A percentile compares a stretch with the other conserved stretches of the same genome.
Conservation (phyloP, 805 yeast genomes). For the Kluyveromyces starmeri region DNA sequence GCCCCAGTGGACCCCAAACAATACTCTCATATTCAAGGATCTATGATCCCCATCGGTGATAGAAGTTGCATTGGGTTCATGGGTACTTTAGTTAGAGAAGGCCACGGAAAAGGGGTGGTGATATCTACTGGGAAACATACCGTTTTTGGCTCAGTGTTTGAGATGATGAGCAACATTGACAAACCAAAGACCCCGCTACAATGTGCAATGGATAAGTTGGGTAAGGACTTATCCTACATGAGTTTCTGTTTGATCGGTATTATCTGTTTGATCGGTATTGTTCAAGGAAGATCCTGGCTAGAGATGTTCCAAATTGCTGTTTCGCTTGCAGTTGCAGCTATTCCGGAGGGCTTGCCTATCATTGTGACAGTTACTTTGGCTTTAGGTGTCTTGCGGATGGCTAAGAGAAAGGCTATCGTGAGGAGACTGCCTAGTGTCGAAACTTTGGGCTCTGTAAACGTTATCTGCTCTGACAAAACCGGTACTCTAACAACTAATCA, state of each 20-base stretch:
- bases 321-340: constrained; percentile 96
- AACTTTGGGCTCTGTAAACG: constrained; percentile 89
- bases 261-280: constrained; percentile 82
- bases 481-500: constrained; percentile 86
- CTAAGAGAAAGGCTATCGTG: constrained; percentile 86
- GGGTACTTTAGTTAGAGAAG: constrained; percentile 97
- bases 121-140: constrained; percentile 84
- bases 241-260: constrained; percentile 83
- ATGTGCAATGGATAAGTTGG: constrained; percentile 88
- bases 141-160: constrained; percentile 90
- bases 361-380: constrained; percentile 97
- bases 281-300: constrained; percentile 91
- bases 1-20: constrained; percentile 33
- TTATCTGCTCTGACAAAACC: constrained; percentile 86
- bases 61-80: constrained; percentile 79
- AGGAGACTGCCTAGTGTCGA: constrained; percentile 92
- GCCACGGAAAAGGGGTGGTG: constrained; percentile 90
- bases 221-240: constrained; percentile 77
- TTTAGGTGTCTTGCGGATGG: constrained; percentile 93
- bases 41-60: constrained; percentile 50
- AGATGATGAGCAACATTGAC: constrained; percentile 90
- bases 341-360: constrained; percentile 97
- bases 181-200: constrained; percentile 98
- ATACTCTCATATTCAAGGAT: constrained; percentile 22
- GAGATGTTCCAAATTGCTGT: constrained; percentile 98